Evolutionary conservation across 2,329 filamentous ascomycete species (phyloP), one percentile per base, ranked within the genome.

Genomic region (Aquanectria penicillioides): DNA sequence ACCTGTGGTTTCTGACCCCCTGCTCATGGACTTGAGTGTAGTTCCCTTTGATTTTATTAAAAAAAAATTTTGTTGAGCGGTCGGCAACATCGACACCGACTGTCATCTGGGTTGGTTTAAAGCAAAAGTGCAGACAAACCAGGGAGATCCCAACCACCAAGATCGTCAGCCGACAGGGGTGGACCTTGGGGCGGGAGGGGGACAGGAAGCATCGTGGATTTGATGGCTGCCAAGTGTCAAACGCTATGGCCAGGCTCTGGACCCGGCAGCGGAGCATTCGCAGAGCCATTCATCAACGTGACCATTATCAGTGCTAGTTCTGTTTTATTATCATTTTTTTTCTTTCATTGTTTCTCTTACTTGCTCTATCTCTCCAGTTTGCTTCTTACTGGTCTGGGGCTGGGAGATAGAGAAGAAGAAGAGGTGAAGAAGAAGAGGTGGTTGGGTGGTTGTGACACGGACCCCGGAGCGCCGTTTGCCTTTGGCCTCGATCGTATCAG

Each of bases 261-360:
- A 36, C 46, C 46, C 11, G 23, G 25, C 53, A 31, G 31, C 23
- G 22, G 23, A 38, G 47, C 47, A 51, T 57, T 47, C 34, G 54
- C 47, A 51, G 54, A 46, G 38, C 10, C 17, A 17, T 51, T 15
- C 33, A 40, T 28, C 48, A 57, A 51, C 54, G 47, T 57, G 47
- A 51, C 37, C 50, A 44, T 25, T 28, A n/a, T n/a, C n/a, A n/a
- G n/a, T n/a, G n/a, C n/a, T n/a, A n/a, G 15, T 28, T 10, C 9
- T 12, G n/a, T 20, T n/a, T n/a, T n/a, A n/a, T n/a, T n/a, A 26
- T n/a, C 26, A 13, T 44, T 29, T 43, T n/a, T 41, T 17, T 29
- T 20, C 20, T 18, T n/a, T 28, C 40, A 28, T 37, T 11, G 17
- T 37, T 9, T 12, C 34, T 37, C n/a, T 36, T 36, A 2, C 33